Evolutionary conservation across 139 green algal species (phyloP), one percentile per base, ranked within the genome.

Genomic region (Asterochloris erici): DNA sequence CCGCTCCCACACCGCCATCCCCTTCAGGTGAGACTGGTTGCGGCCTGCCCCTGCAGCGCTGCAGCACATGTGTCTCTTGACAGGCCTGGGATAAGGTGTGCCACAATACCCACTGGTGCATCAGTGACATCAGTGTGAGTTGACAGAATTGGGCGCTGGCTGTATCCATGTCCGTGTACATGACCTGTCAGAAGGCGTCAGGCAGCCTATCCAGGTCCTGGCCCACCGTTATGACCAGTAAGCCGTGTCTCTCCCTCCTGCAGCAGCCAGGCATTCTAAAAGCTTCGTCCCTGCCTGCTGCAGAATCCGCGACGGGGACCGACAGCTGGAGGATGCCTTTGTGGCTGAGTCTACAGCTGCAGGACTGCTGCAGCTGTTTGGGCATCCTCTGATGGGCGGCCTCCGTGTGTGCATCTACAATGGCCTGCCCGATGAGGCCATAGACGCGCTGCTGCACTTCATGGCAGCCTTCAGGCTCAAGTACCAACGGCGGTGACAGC

Each of bases 371-470:
- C 81, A 87, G 64, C 79, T 87, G 29, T 77, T 81, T 63, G 84
- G 84, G 15, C 84, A 87, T 70, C 79, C 81, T 16, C 29, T 77
- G 24, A 68, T 84, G 47, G 84, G 84, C 24, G 84, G 84, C 0
- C 69, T 87, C 26, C 63, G 84, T 26, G 74, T 87, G 14, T 85
- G 79, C 64, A 79, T 87, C 24, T 87, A 87, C 84, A 87, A 87
- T 82, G 74, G 77, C 63, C 27, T 87, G 38, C 79, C 84, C 66
- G 84, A 84, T 68, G 81, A 81, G 17, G 80, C 79, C 73, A 78
- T 87, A n/a, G 54, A 82, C 13, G 76, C 60, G 19, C 61, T 87
- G 19, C 47, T 87, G n/a, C 24, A 17, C 9, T 87, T 87, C 79
- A 85, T 87, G 84, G 63, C 29, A 47, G 63, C 47, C 38, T 79